These are phyloP conservation scores for Penicillium sp. DNA, from an alignment of 2,329 filamentous ascomycete genomes.

Conservation along the genomic window DNA sequence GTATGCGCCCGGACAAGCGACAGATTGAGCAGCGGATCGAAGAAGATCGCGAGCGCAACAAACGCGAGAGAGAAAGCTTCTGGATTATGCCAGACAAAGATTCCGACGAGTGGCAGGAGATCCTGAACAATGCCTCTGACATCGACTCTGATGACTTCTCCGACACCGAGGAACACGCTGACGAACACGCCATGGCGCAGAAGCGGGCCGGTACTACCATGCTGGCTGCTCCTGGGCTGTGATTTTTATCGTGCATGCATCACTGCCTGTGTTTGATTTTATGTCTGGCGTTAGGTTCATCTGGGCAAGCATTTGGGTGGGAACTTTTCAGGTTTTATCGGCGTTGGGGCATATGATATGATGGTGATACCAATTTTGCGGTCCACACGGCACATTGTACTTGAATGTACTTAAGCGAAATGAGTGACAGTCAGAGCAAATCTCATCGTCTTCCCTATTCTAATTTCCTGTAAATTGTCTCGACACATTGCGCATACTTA, in stretches of 20 bases:
- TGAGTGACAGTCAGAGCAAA: background rate
- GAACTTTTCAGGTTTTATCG: constrained; percentile 2
- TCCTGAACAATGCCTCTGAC: no score
- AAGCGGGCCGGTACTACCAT: no score
- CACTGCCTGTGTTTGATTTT: background rate
- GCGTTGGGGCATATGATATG: background rate
- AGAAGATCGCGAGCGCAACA: constrained; percentile 94
- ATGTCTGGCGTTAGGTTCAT: background rate
- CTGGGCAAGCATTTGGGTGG: background rate
- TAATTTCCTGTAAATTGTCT: no score
- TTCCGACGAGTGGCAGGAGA: constrained; percentile 67
- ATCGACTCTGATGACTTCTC: constrained; percentile 76
- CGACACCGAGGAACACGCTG: constrained; percentile 75
- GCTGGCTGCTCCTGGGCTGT: no score
- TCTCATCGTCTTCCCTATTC: background rate
- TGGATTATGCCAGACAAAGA: constrained; percentile 76
- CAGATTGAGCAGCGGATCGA: constrained; percentile 96
- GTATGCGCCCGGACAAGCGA: constrained; percentile 73
- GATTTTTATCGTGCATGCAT: background rate
- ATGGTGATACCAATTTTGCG: background rate
- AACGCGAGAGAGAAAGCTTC: constrained; percentile 86
- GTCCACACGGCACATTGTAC: background rate
- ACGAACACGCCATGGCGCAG: constrained; percentile 71
- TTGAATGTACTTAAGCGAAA: background rate
- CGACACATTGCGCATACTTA: no score